Evolutionary conservation across 169 alveolate species (phyloP), one percentile per base, ranked within the genome.

Genomic region (Cryptosporidium canis): DNA sequence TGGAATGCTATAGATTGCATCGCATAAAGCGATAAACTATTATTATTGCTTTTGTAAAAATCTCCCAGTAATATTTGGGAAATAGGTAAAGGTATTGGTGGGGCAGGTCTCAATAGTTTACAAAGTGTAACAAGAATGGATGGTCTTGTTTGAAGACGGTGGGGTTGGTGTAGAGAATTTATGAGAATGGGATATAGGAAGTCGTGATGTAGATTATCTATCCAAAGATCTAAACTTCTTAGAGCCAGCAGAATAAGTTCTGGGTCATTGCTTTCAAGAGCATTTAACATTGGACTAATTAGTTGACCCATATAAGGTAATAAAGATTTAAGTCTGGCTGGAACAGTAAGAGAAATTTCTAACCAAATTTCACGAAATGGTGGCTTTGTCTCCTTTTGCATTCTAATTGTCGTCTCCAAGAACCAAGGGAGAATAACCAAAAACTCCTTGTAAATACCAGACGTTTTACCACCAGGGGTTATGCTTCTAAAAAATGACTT

Each of bases 181-280:
- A 91, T 90, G 27, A 91, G 83, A 18, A 91, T 90, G 3, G 94
- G 94, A 67, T 91, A 91, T 29, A 91, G 55, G 67, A 83, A 91
- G 71, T 91, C 94, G 27, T 84, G 92, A 35, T 85, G 94, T 39
- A 91, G 90, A 56, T 91, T 90, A 35, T 91, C 94, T 2, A 91
- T 83, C 94, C 94, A 91, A 29, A 85, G 77, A 44, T 91, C 94
- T 16, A 91, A 58, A 29, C 92, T 91, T 48, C 94, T 70, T 16
- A 91, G 82, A 21, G 93, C 91, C 39, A 83, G n/a, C 11, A 67
- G 67, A 85, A 70, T 55, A 33, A 90, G 92, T 61, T 83, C 83
- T 35, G 66, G 83, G 39, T 92, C 87, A 21, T 27, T 61, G 41
- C 87, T 77, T 58, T 77, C 87, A 24, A 77, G 72, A 24, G 87